Percentiles rank a stretch among this genome's conserved stretches.
These are phyloP conservation scores for Pythium periplocum DNA, from an alignment of 352 stramenopile species.

Conservation along the genomic window DNA sequence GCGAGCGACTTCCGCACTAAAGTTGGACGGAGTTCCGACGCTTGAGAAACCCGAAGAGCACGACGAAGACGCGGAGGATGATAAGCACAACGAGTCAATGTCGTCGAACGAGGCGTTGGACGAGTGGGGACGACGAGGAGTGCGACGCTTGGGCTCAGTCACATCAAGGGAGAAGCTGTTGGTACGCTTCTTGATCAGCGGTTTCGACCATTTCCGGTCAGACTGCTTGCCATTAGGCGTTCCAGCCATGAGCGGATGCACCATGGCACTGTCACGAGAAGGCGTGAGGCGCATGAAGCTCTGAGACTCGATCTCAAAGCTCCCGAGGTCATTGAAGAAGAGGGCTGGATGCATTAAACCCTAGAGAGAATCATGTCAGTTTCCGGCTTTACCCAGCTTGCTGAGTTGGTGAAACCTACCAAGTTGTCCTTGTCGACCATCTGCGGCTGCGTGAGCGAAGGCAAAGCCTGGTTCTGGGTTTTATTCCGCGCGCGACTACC, in stretches of 20 bases:
- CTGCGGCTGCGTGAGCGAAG: not conserved
- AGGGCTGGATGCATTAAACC: slow-evolving; percentile 31
- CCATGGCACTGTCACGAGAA: slow-evolving; percentile 3
- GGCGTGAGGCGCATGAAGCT: slow-evolving; percentile 50
- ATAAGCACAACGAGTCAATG: slow-evolving; percentile 28
- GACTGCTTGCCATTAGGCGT: not conserved
- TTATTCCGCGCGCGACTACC: slow-evolving; percentile 16
- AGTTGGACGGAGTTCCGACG: slow-evolving; percentile 68
- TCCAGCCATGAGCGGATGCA: slow-evolving; percentile 2
- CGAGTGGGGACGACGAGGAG: slow-evolving; percentile 52
- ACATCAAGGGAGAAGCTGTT: slow-evolving; percentile 49
- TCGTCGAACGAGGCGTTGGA: slow-evolving; percentile 57
- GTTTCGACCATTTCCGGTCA: slow-evolving; percentile 28
- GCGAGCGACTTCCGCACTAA: slow-evolving; percentile 35
- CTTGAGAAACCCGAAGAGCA: slow-evolving; percentile 36
- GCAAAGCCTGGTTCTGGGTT: not conserved
- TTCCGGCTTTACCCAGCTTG: slow-evolving; percentile 3
- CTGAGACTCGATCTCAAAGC: slow-evolving; percentile 69
- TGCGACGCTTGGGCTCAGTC: slow-evolving; percentile 54
- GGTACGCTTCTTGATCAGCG: slow-evolving; percentile 58
- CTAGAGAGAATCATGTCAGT: slow-evolving; percentile 6
- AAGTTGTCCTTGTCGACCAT: slow-evolving; percentile 18
- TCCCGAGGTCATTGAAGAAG: slow-evolving; percentile 54
- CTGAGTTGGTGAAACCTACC: slow-evolving; percentile 6
- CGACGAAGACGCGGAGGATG: slow-evolving; percentile 5